phyloP scores from a whole-genome alignment of 257 asterid genomes.

The Solanum boliviense region DNA sequence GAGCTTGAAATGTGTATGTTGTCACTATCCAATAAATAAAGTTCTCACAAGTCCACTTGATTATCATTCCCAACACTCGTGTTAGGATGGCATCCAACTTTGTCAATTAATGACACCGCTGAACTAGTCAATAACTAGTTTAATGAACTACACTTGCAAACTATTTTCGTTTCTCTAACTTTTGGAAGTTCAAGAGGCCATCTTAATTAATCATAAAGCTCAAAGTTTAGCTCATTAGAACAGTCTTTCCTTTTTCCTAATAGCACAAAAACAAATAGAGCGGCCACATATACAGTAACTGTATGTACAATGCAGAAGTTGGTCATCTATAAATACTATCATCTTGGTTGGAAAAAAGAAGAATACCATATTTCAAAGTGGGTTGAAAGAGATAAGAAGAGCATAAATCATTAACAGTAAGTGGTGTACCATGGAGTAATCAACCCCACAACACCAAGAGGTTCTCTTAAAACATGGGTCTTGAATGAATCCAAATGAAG shows the following conservation, averaged over 20 bases:
- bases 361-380: background rate
- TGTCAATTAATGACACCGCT: background rate
- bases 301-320: background rate
- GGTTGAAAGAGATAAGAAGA: background rate
- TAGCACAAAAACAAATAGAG: background rate
- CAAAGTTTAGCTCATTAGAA: background rate
- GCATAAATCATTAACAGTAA: background rate
- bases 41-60: background rate
- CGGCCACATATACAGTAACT: background rate
- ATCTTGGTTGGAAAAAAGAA: background rate
- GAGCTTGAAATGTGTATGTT: background rate
- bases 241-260: background rate
- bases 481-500: slow-evolving; percentile 84
- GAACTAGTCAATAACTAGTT: background rate
- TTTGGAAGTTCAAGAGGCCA: background rate
- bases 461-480: slow-evolving; percentile 66
- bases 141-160: background rate
- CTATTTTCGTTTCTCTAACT: background rate
- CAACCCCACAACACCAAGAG: slow-evolving; percentile 94
- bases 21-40: background rate
- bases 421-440: slow-evolving; percentile 81
- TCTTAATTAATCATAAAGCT: background rate
- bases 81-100: background rate
- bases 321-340: background rate
- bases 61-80: background rate